Evolutionary conservation across 2,329 filamentous ascomycete genomes (phyloP), one percentile per base, ranked within the genome.

Genomic region (Diaporthe destruens): DNA sequence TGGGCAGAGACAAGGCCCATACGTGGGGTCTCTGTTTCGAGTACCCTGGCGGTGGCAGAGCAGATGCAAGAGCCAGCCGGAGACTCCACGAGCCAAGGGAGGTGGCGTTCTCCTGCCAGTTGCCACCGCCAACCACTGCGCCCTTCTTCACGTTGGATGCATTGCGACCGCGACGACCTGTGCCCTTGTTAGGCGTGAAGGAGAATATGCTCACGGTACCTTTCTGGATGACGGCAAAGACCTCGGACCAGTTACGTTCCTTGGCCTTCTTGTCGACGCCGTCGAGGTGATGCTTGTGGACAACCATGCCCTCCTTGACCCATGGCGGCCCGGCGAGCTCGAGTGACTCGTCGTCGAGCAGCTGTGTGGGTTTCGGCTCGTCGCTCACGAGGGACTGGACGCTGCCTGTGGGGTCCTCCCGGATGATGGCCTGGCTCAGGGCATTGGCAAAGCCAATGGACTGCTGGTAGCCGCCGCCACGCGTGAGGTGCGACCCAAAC

Each of bases 361-460:
- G 85, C 34, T 92, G 90, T 6, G 89, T 86, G 1, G 85, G 85
- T 61, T 86, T 86, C 44, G 90, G 83, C 56, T 90, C 89, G 39
- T 92, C 90, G 77, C 92, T 91, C 75, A 87, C 85, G 76, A 85
- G 85, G 78, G 82, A 90, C 3, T 84, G 82, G 3, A 80, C 81
- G 75, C 81, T 83, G 75, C 85, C 83, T 1, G 85, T 84, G 54
- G 86, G 86, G 78, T 97, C 94, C 78, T 98, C 96, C 6, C 96
- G 93, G 76, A 98, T 98, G 76, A 98, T 99, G 47, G 96, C 96
- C 80, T 98, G 96, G 77, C 95, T 98, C 14, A 99, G 87, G 5
- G 96, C 96, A 80, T 98, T 98, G 70, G 96, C 96, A 79, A 99
- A 99, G 0, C 96, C 96, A 79, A 99, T 98, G 0, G 95, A 97